Base-by-base conservation (phyloP, 768 basidiomycete genomes). In the Tulasnella sp. region DNA sequence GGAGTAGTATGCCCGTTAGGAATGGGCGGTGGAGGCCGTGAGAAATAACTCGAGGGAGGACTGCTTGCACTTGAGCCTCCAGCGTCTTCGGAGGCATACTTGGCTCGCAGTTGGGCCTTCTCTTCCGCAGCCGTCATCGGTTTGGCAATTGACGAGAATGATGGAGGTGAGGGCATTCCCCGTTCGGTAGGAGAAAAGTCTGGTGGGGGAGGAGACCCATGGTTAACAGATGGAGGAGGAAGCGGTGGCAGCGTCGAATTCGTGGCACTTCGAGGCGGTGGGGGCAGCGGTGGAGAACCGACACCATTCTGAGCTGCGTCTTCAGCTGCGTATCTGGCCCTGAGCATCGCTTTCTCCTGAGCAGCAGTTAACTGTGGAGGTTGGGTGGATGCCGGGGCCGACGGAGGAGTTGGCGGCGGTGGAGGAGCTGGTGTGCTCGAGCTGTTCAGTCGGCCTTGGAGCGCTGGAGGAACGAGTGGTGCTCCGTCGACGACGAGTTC, bases 341-440 rank as follows among this genome's bases (percentile, higher is more conserved):
- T 83, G 12, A 93, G 78, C 72, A 86, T 78, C 26, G 89, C 90
- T 40, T 94, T 93, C 80, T 94, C 92, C 76, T 93, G 91, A 0
- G 86, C 87, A 2, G 92, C 91, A 1, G 88, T 88, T 67, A 92
- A 79, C 74, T 22, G 81, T 14, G 67, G 59, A 80, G 22, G 75
- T 78, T 32, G 74, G 74, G 7, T 79, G 76, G 41, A 77, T 75
- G 26, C 76, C 11, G 9, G 72, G 76, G 9, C 80, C 14, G 64
- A 40, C 32, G 39, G 76, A 5, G 80, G 77, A 29, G 78, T 78
- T 1, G 69, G 35, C 32, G 73, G 62, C 16, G 71, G 26, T 68
- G 42, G 29, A 37, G 74, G 41, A 22, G 80, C 79, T 6, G 79
- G 80, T 11, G 80, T 79, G 17, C 78, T 77, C 26, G 9, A 3